These are phyloP conservation scores for Epichloe elymi DNA, from an alignment of 2,329 filamentous ascomycete species.

Conservation along the genomic window DNA sequence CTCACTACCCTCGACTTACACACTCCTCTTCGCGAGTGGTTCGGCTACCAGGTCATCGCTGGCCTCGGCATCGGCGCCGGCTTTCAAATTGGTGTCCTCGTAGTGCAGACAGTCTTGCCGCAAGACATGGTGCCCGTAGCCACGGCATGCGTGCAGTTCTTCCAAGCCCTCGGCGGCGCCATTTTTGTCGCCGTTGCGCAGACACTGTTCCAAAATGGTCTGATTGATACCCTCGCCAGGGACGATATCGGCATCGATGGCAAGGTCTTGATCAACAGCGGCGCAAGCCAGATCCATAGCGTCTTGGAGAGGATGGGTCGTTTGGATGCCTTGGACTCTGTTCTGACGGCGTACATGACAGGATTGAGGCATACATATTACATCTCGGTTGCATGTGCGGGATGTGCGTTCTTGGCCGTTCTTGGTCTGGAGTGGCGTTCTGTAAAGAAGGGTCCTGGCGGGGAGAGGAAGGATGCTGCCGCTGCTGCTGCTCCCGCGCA, in stretches of 20 bases:
- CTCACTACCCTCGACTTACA: conserved; percentile 37
- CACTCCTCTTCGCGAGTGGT: conserved; percentile 37
- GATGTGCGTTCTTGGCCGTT: conserved; percentile 29
- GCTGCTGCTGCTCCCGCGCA: conserved; percentile 11
- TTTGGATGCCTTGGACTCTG: conserved; percentile 26
- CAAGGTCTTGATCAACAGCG: conserved; percentile 35
- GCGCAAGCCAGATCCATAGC: conserved; percentile 34
- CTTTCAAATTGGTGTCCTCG: conserved; percentile 34
- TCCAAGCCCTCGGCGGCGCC: conserved; percentile 52
- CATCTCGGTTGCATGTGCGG: conserved; percentile 35
- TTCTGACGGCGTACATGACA: conserved; percentile 34
- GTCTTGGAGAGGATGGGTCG: conserved; percentile 29
- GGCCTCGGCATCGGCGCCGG: conserved; percentile 39
- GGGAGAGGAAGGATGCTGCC: conserved; percentile 13
- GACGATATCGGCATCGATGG: conserved; percentile 33
- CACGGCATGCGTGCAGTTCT: conserved; percentile 43
- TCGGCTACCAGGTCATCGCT: conserved; percentile 43
- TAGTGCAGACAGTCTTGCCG: conserved; percentile 38
- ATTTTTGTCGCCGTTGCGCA: conserved; percentile 53
- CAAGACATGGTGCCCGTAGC: conserved; percentile 36
- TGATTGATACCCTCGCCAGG: conserved; percentile 37
- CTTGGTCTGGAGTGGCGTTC: conserved; percentile 39
- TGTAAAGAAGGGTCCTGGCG: conserved; percentile 30
- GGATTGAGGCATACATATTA: conserved; percentile 39
- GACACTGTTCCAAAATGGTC: conserved; percentile 52